These are phyloP conservation scores for Pseudogymnoascus sp. DNA, from an alignment of 2,329 filamentous ascomycete genomes.

Conservation along the genomic window DNA sequence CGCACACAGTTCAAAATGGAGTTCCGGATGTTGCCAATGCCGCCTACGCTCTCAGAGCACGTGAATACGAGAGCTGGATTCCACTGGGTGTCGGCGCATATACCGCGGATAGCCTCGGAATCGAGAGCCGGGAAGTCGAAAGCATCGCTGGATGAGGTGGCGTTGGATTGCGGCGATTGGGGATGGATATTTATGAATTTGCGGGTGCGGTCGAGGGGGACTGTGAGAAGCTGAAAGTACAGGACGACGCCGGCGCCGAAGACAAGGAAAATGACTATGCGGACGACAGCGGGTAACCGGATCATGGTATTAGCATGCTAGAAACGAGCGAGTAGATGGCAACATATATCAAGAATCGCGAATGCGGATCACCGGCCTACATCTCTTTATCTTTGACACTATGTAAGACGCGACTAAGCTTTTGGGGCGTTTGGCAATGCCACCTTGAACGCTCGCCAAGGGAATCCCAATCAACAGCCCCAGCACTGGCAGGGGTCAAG, in stretches of 20 bases:
- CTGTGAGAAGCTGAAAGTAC: background rate
- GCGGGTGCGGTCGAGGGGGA: background rate
- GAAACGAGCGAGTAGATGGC: background rate
- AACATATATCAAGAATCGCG: background rate
- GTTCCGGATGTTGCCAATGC: constrained; percentile 34
- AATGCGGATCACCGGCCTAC: background rate
- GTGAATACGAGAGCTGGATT: constrained; percentile 32
- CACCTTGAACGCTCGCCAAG: constrained; percentile 9
- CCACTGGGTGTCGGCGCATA: constrained; percentile 29
- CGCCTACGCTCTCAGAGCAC: constrained; percentile 34
- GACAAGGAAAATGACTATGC: background rate
- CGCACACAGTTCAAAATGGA: constrained; percentile 35
- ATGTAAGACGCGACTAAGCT: constrained; percentile 11
- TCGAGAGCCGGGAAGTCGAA: constrained; percentile 33
- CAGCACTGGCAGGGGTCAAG: background rate
- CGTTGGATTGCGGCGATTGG: background rate
- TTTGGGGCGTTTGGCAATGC: constrained; percentile 14
- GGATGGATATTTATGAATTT: background rate
- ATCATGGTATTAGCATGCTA: background rate
- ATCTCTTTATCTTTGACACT: background rate
- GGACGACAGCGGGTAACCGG: background rate
- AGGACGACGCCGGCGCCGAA: background rate
- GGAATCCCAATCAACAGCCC: background rate
- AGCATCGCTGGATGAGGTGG: constrained; percentile 14
- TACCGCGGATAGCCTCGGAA: constrained; percentile 28